phyloP scores from a whole-genome alignment of 331 rosid species.

The Telfairia occidentalis region DNA sequence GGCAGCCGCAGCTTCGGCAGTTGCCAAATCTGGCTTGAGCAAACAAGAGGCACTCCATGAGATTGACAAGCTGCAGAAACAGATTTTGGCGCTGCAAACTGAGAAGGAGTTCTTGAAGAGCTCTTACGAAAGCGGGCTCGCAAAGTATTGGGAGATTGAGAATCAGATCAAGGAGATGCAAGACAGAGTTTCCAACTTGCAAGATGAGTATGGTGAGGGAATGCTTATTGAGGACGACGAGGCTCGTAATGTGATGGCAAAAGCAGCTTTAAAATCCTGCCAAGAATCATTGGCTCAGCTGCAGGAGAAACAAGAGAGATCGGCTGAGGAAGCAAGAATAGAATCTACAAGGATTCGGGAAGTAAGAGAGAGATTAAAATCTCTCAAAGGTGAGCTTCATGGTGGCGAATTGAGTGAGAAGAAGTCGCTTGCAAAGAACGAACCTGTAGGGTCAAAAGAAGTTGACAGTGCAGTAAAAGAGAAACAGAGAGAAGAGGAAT shows the following conservation, averaged over 20 bases:
- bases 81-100: constrained; percentile 69
- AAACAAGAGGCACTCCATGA: constrained; percentile 54
- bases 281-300: constrained; percentile 48
- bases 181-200: constrained; percentile 45
- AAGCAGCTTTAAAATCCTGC: constrained; percentile 71
- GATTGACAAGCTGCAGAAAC: constrained; percentile 72
- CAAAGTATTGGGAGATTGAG: constrained; percentile 67
- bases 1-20: constrained; percentile 15
- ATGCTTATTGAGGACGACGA: constrained; percentile 62
- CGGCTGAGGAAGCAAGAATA: constrained; percentile 45
- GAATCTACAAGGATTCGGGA: constrained; percentile 49
- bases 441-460: constrained; percentile 15
- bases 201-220: constrained; percentile 83
- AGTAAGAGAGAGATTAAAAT: constrained; percentile 32
- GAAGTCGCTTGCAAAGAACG: constrained; percentile 19
- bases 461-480: constrained; percentile 15
- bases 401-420: constrained; percentile 19
- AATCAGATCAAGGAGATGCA: constrained; percentile 60
- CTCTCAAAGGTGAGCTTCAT: constrained; percentile 40
- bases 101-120: constrained; percentile 85
- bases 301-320: constrained; percentile 50
- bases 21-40: constrained; percentile 62
- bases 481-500: constrained; percentile 34
- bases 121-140: constrained; percentile 53
- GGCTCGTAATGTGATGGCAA: constrained; percentile 87